phyloP scores from a whole-genome alignment of 495 filamentous ascomycete genomes.

The Xylaria telfairii region DNA sequence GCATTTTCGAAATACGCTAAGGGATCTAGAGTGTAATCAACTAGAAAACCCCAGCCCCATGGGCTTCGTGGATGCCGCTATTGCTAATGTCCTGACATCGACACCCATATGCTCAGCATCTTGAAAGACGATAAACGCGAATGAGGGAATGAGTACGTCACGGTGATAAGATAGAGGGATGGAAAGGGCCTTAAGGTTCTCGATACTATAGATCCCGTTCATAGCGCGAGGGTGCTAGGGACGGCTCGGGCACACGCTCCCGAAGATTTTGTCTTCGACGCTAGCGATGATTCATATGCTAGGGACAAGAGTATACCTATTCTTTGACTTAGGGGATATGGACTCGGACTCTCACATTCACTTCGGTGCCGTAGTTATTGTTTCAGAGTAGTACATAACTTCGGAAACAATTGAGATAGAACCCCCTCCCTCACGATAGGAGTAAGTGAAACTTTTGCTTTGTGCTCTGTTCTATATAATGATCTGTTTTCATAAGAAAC shows the following conservation, averaged over 20 bases:
- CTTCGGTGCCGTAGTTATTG: not conserved
- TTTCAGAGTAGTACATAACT: not conserved
- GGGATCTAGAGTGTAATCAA: too few species aligned
- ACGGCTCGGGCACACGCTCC: conserved; percentile 43
- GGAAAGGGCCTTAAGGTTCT: conserved; percentile 36
- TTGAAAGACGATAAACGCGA: conserved; percentile 30
- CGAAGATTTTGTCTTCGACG: conserved; percentile 30
- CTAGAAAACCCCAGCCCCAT: too few species aligned
- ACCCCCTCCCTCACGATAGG: not conserved
- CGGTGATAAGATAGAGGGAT: conserved; percentile 41
- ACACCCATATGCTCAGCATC: conserved; percentile 44
- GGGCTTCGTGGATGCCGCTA: too few species aligned
- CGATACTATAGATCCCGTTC: conserved; percentile 48
- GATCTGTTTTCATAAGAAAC: not conserved
- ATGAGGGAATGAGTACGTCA: conserved; percentile 51
- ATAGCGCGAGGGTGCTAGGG: conserved; percentile 48
- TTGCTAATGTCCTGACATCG: conserved; percentile 38
- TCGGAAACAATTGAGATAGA: not conserved
- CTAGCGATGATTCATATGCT: not conserved
- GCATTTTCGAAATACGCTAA: conserved; percentile 44
- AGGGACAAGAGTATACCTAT: not conserved
- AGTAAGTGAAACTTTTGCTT: not conserved
- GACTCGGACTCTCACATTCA: not conserved
- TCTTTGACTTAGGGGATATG: not conserved
- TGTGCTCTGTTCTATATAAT: not conserved